Conservation (phyloP, 2,329 filamentous ascomycete species). For the Taxawa tesnikishii region DNA sequence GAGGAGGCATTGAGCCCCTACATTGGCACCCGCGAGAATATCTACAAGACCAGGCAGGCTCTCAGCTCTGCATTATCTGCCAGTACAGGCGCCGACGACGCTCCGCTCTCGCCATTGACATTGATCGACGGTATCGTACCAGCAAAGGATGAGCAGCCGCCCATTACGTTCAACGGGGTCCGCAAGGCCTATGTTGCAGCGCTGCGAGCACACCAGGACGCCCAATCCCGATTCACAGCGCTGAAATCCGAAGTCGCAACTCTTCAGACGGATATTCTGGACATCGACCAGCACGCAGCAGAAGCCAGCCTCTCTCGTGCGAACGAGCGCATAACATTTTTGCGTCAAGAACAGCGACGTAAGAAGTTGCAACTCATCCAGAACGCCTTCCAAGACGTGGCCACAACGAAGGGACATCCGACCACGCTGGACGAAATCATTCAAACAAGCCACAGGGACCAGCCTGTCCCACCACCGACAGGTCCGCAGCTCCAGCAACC, state of each 20-base stretch:
- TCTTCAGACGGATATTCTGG: neutral
- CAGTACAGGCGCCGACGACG: neutral
- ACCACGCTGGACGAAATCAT: neutral
- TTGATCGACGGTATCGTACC: neutral
- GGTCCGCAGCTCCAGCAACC: neutral
- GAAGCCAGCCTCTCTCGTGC: neutral
- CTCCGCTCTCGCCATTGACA: neutral
- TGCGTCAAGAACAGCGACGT: neutral
- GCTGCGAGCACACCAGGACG: constrained; percentile 1
- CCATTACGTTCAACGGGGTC: constrained; percentile 1
- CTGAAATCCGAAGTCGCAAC: neutral
- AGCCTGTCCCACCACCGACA: neutral
- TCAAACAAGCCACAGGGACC: neutral
- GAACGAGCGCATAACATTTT: neutral
- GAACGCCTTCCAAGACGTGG: neutral
- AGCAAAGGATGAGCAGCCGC: constrained; percentile 1
- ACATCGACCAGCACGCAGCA: neutral
- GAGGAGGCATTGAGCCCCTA: constrained; percentile 7
- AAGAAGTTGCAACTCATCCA: neutral
- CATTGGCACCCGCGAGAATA: constrained; percentile 5
- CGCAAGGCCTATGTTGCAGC: constrained; percentile 1
- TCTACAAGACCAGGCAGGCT: constrained; percentile 2
- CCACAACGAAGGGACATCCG: neutral
- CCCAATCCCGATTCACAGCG: neutral
- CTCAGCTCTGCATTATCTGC: constrained; percentile 1